phyloP scores from a whole-genome alignment of 192 early-diverging fungal genomes.

The Irineochytrium annulatum region DNA sequence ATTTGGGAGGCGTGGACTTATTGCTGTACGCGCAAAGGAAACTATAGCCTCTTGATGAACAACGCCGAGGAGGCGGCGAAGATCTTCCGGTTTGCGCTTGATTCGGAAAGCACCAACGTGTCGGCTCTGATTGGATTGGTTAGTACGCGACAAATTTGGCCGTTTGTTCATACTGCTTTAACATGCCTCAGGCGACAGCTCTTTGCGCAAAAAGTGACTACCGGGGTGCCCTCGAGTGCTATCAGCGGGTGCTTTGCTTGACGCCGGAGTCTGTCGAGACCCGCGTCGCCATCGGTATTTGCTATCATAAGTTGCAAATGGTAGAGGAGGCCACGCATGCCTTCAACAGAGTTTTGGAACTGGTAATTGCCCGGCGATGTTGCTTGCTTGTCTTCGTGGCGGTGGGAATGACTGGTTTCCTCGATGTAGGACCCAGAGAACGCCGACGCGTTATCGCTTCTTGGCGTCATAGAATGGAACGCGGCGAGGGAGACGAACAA shows the following conservation, averaged over 20 bases:
- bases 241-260: conserved; percentile 69
- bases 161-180: neutral
- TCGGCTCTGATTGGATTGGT: conserved; percentile 62
- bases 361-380: too few species aligned
- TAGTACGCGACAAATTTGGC: too few species aligned
- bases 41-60: conserved; percentile 48
- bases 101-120: conserved; percentile 34
- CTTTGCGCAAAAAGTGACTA: conserved; percentile 59
- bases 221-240: conserved; percentile 63
- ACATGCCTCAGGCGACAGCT: conserved; percentile 49
- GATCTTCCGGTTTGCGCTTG: conserved; percentile 47
- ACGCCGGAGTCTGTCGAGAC: conserved; percentile 59
- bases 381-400: neutral
- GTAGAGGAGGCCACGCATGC: conserved; percentile 61
- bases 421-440: conserved; percentile 54
- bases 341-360: conserved; percentile 63
- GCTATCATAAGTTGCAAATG: conserved; percentile 72
- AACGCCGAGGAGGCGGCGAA: conserved; percentile 53
- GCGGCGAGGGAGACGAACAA: conserved; percentile 31
- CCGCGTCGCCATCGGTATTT: conserved; percentile 83
- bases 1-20: conserved; percentile 6
- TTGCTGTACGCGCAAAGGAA: conserved; percentile 36
- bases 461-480: conserved; percentile 81
- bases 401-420: neutral
- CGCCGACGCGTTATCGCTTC: conserved; percentile 63